Conservation (phyloP, 2,329 filamentous ascomycete species). For the Beauveria medogensis region DNA sequence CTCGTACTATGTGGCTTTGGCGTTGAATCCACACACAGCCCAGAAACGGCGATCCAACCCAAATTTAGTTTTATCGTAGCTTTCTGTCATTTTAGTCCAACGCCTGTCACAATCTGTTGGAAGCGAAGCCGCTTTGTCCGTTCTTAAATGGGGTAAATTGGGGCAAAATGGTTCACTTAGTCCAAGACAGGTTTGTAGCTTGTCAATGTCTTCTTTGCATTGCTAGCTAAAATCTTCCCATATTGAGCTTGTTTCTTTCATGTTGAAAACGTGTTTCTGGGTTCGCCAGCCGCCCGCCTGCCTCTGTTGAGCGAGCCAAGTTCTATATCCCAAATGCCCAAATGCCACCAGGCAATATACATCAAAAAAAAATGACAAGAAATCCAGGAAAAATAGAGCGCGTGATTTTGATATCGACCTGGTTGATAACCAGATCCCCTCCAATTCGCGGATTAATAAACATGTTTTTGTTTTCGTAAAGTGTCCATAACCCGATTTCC, state of each 20-base stretch:
- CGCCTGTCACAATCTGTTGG: not conserved
- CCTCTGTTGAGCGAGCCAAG: not conserved
- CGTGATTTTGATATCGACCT: not conserved
- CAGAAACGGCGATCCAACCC: slow-evolving; percentile 2
- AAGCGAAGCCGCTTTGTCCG: too few relatives aligned
- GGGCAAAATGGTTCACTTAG: too few relatives aligned
- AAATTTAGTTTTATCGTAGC: not conserved
- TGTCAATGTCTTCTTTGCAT: slow-evolving; percentile 2
- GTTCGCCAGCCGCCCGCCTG: not conserved
- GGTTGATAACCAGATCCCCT: too few relatives aligned
- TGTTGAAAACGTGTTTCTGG: not conserved
- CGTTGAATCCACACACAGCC: slow-evolving; percentile 6
- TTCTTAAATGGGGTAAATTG: too few relatives aligned
- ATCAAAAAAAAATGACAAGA: not conserved
- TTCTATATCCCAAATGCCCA: slow-evolving; percentile 7
- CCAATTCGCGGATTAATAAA: slow-evolving; percentile 2
- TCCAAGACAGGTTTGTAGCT: not conserved
- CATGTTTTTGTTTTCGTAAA: slow-evolving; percentile 5
- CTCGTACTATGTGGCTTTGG: not conserved
- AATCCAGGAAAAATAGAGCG: not conserved
- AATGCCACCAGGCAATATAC: slow-evolving; percentile 6
- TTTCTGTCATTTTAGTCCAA: not conserved
- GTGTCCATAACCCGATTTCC: not conserved
- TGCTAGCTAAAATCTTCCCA: slow-evolving; percentile 4
- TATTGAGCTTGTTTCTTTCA: not conserved